Conservation (phyloP, 345 rosid genomes). For the Dovyalis caffra region DNA sequence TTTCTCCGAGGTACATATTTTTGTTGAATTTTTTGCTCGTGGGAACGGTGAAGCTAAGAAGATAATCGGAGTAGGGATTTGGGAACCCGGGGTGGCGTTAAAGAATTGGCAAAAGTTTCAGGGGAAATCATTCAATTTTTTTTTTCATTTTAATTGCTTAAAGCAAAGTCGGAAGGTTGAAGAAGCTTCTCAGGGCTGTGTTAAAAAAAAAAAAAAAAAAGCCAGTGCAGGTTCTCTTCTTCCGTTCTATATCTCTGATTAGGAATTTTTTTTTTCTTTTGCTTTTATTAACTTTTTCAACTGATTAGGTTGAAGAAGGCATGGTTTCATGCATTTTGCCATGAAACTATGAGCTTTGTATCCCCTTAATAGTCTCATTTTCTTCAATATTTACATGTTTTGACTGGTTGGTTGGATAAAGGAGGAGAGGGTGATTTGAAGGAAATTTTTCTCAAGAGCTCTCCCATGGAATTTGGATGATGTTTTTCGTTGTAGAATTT, state of each 20-base stretch:
- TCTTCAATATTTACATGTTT: not conserved
- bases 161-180: slow-evolving; percentile 6
- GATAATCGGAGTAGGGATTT: not conserved
- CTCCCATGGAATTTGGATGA: not conserved
- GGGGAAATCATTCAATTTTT: not conserved
- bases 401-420: not conserved
- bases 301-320: not conserved
- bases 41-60: not conserved
- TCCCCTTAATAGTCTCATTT: not conserved
- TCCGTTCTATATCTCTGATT: not conserved
- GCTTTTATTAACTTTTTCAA: not conserved
- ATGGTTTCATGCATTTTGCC: slow-evolving; percentile 8
- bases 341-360: slow-evolving; percentile 7
- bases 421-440: not conserved
- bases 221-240: not conserved
- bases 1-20: slow-evolving; percentile 3
- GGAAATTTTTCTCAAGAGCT: not conserved
- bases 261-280: slow-evolving; percentile 2
- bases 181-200: slow-evolving; percentile 8
- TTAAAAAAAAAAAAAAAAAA: not conserved
- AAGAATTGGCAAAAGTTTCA: not conserved
- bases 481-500: not conserved
- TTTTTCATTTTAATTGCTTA: not conserved
- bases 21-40: slow-evolving; percentile 6
- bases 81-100: not conserved